Base-by-base conservation (phyloP, 495 filamentous ascomycete genomes). In the Beverwykella pulmonaria region DNA sequence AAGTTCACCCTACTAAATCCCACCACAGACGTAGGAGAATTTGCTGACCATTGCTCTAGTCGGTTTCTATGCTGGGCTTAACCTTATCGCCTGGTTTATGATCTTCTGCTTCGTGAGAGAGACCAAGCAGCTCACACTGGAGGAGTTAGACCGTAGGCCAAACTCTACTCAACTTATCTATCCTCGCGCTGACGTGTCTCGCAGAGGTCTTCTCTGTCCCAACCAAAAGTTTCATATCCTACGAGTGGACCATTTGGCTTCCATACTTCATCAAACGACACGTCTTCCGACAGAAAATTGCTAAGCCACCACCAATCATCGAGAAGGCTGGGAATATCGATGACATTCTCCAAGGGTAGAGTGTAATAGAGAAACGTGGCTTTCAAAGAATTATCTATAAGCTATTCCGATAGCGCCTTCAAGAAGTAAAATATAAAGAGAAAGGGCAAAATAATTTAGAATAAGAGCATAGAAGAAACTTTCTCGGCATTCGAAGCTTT, bases 11-110 rank as follows among this genome's bases (percentile, higher is more conserved):
- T 25, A 7, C 10, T 29, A 17, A 32, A 6, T 32, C 27, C 49
- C 23, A 17, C 44, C 44, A 48, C 20, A 23, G 6, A 5, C 26
- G 10, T 8, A 15, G 25, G 2, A 15, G 25, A 29, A 34, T 22
- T n/a, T 23, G 25, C 52, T 54, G n/a, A 54, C 30, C 19, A 4
- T n/a, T 2, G 32, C 15, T n/a, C 17, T 20, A 54, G 52, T 86
- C 71, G 79, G 81, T n/a, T 86, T 84, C 77, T 90, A 88, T 71
- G 86, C 85, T 1, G 84, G 75, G 14, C 82, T 84, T 75, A 86
- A 84, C 26, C 53, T 74, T 59, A 64, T 67, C 57, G 52, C 61
- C 20, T 71, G 62, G 61, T 65, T 59, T 27, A 61, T 71, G 68
- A 63, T 71, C 26, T 68, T 71, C 63, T 63, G 48, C 44, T 71